Evolutionary conservation across 2,329 filamentous ascomycete species (phyloP).

Genomic region (Emergomyces pasteurianus): DNA sequence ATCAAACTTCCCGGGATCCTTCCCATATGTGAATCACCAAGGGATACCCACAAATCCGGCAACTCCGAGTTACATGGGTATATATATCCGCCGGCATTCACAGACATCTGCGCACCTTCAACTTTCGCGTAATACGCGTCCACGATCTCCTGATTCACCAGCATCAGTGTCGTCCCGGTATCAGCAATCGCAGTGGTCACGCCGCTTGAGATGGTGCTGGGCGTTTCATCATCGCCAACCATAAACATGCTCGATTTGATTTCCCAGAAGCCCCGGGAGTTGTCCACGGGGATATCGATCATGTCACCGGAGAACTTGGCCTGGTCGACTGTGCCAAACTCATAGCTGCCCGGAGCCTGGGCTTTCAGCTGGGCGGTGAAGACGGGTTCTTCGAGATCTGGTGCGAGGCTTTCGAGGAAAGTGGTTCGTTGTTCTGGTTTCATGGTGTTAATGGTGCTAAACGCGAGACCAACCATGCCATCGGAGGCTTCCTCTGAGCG

Average conservation of each 20-base stretch:
- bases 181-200: constrained; percentile 46
- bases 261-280: constrained; percentile 56
- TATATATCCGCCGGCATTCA: constrained; percentile 38
- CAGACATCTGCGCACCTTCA: constrained; percentile 36
- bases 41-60: constrained; percentile 45
- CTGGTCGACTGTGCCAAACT: constrained; percentile 59
- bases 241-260: constrained; percentile 47
- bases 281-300: constrained; percentile 50
- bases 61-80: constrained; percentile 45
- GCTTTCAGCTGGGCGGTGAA: constrained; percentile 60
- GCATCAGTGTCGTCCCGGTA: constrained; percentile 56
- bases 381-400: constrained; percentile 50
- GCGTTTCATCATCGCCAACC: constrained; percentile 32
- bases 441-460: constrained; percentile 51
- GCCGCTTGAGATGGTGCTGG: constrained; percentile 2
- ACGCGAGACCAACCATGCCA: constrained; percentile 50
- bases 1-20: constrained; percentile 45
- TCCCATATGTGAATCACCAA: constrained; percentile 39
- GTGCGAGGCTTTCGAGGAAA: constrained; percentile 60
- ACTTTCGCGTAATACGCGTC: constrained; percentile 49
- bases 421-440: constrained; percentile 53
- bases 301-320: constrained; percentile 52
- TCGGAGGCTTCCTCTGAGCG: constrained; percentile 41
- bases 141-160: constrained; percentile 46
- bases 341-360: constrained; percentile 51